Conservation (phyloP, 2,329 filamentous ascomycete species). For the Pseudopyrenochaeta lycopersici region DNA sequence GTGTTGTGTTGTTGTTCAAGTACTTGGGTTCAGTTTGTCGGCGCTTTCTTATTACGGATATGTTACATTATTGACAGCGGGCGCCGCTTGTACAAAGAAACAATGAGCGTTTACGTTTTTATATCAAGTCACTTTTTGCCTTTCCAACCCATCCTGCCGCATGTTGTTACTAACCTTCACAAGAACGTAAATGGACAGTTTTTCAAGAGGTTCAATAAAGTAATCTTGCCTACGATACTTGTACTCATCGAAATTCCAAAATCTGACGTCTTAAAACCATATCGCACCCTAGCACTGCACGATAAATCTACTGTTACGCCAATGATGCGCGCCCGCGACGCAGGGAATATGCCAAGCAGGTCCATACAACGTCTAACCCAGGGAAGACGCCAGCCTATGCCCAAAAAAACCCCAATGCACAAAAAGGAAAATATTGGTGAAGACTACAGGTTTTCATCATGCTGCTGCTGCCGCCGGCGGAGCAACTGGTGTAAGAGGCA, state of each 20-base stretch:
- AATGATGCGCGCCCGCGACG: slow-evolving; percentile 1
- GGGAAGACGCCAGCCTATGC: slow-evolving; percentile 22
- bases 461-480: slow-evolving; percentile 30
- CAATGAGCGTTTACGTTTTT: too few relatives aligned
- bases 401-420: neutral
- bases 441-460: slow-evolving; percentile 8
- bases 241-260: neutral
- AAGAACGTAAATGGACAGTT: too few relatives aligned
- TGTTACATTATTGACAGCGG: neutral
- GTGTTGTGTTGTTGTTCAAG: neutral
- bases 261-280: neutral
- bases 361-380: neutral
- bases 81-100: neutral
- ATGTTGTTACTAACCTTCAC: too few relatives aligned
- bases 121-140: too few relatives aligned
- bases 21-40: neutral
- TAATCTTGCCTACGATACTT: too few relatives aligned
- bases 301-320: neutral
- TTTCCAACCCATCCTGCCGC: too few relatives aligned
- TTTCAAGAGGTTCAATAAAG: too few relatives aligned
- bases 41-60: neutral
- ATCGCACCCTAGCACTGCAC: neutral
- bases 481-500: slow-evolving; percentile 44
- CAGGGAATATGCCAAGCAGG: neutral
- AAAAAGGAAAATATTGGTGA: slow-evolving; percentile 5